Percentiles rank a stretch among this genome's conserved stretches.
Evolutionary conservation across 257 asterid genomes (phyloP).

Genomic region (Solanum tacnaense): DNA sequence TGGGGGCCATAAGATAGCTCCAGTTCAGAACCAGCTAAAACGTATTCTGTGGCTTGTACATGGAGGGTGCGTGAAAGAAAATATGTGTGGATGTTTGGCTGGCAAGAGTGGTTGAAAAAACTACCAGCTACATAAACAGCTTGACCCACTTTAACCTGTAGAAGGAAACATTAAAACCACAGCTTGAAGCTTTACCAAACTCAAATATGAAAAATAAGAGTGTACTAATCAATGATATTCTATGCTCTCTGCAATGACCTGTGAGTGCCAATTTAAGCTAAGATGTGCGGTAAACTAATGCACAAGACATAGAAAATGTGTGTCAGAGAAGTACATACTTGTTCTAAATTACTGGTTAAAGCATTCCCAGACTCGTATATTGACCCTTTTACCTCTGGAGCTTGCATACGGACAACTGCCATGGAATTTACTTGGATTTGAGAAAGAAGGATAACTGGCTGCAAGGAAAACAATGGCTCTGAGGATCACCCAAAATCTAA

Average conservation of each 20-base stretch:
- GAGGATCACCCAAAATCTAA: neutral
- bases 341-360: slow-evolving; percentile 57
- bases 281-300: neutral
- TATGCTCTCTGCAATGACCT: neutral
- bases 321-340: slow-evolving; percentile 29
- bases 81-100: slow-evolving; percentile 72
- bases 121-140: slow-evolving; percentile 77
- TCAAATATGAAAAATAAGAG: slow-evolving; percentile 5
- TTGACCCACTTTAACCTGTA: slow-evolving; percentile 85
- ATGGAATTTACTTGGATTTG: slow-evolving; percentile 83
- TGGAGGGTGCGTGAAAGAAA: slow-evolving; percentile 77
- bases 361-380: slow-evolving; percentile 15
- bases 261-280: neutral
- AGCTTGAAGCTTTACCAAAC: neutral
- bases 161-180: slow-evolving; percentile 3
- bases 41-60: slow-evolving; percentile 62
- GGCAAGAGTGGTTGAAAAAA: slow-evolving; percentile 91
- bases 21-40: slow-evolving; percentile 52
- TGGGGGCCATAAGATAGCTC: slow-evolving; percentile 93
- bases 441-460: slow-evolving; percentile 61
- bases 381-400: slow-evolving; percentile 36
- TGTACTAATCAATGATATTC: neutral
- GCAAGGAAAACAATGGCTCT: slow-evolving; percentile 11
- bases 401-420: slow-evolving; percentile 68
- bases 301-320: neutral